A percentile compares a stretch with the other conserved stretches of the same genome.
phyloP scores from a whole-genome alignment of 2,329 filamentous ascomycete species.

The Cladosporium halotolerans region DNA sequence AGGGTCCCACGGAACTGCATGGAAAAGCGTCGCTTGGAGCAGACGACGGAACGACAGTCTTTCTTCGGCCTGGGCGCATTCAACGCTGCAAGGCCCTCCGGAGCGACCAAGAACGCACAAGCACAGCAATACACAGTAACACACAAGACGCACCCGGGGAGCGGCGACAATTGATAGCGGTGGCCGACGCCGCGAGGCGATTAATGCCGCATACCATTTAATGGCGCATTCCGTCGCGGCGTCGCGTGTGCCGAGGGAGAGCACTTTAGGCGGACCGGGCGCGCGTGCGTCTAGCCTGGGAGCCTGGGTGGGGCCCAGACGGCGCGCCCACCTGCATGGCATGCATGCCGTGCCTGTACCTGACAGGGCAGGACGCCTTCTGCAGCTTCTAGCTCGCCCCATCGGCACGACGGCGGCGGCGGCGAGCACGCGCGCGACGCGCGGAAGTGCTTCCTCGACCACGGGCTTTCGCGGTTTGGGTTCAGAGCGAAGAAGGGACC shows the following conservation, averaged over 20 bases:
- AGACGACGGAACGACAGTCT: too few relatives aligned
- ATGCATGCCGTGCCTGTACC: conserved; percentile 10
- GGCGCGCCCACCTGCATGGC: too few relatives aligned
- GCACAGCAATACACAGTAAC: background rate
- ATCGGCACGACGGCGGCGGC: background rate
- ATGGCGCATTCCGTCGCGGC: conserved; percentile 10
- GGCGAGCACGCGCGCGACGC: background rate
- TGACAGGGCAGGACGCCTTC: conserved; percentile 1
- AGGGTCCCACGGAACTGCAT: too few relatives aligned
- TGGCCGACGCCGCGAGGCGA: background rate
- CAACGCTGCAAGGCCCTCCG: too few relatives aligned
- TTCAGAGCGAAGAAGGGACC: too few relatives aligned
- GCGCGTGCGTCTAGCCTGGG: too few relatives aligned
- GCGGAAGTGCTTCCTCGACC: background rate
- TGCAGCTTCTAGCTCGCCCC: conserved; percentile 12
- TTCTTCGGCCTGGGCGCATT: too few relatives aligned
- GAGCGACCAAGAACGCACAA: too few relatives aligned
- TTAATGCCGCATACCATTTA: conserved; percentile 1
- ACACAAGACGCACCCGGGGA: background rate
- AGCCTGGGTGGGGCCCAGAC: too few relatives aligned
- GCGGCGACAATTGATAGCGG: too few relatives aligned
- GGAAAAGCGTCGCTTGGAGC: too few relatives aligned
- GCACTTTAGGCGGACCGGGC: background rate
- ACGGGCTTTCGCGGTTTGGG: too few relatives aligned
- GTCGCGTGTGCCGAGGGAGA: background rate